A percentile compares a stretch with the other conserved stretches of the same genome.
Evolutionary conservation across 495 filamentous ascomycete species (phyloP).

Genomic region (Daldinia childiae): DNA sequence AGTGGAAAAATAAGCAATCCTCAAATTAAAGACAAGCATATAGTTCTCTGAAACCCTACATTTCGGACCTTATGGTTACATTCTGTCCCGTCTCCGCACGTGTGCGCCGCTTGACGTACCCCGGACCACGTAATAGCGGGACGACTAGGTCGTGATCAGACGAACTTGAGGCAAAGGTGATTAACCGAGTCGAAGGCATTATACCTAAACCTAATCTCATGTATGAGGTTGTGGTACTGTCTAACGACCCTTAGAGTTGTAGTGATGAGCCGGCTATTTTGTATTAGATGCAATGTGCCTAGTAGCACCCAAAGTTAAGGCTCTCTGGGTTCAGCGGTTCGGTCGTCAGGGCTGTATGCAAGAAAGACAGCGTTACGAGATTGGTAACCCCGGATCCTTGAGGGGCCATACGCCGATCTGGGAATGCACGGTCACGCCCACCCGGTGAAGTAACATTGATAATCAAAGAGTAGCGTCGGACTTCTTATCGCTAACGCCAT

Average conservation of each 20-base stretch:
- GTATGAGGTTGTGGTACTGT: not conserved
- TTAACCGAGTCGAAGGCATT: conserved; percentile 28
- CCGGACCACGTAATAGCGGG: conserved; percentile 23
- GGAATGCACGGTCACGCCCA: conserved; percentile 25
- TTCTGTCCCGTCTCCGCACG: conserved; percentile 39
- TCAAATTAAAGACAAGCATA: conserved; percentile 16
- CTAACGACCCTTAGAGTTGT: conserved; percentile 28
- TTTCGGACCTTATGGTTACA: conserved; percentile 35
- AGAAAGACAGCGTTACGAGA: conserved; percentile 29
- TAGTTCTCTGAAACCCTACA: conserved; percentile 11
- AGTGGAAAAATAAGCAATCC: conserved; percentile 9
- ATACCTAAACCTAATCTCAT: conserved; percentile 3
- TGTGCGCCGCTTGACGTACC: conserved; percentile 39
- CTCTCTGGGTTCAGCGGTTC: conserved; percentile 24
- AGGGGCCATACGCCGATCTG: conserved; percentile 38
- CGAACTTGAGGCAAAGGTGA: conserved; percentile 12
- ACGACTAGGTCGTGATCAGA: conserved; percentile 20
- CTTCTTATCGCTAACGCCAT: conserved; percentile 17
- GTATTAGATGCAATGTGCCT: conserved; percentile 6
- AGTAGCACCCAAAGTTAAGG: conserved; percentile 14
- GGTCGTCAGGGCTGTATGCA: conserved; percentile 36
- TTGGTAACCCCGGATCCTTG: conserved; percentile 35
- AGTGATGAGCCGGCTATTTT: conserved; percentile 29
- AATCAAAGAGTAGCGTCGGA: conserved; percentile 13
- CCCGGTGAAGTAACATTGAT: conserved; percentile 29